These are phyloP conservation scores for Populus pruinosa DNA, from an alignment of 345 rosid genomes.

Conservation along the genomic window DNA sequence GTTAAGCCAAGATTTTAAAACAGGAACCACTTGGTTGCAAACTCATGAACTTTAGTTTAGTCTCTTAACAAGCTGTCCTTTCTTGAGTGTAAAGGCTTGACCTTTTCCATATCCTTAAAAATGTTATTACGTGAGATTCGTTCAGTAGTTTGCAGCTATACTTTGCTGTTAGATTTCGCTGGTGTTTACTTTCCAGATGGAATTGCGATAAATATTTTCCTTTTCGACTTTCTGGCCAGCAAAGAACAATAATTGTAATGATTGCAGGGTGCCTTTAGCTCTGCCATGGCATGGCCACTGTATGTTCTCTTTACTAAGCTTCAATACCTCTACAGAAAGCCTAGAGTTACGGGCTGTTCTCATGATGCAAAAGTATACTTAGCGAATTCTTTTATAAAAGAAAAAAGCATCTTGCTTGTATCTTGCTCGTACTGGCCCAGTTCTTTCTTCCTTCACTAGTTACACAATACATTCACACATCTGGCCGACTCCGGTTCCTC, in stretches of 20 bases:
- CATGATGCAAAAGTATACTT: not conserved
- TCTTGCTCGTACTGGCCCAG: not conserved
- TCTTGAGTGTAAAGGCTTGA: constrained; percentile 34
- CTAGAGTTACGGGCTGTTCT: not conserved
- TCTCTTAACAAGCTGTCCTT: constrained; percentile 27
- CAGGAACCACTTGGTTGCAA: constrained; percentile 16
- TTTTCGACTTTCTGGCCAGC: constrained; percentile 26
- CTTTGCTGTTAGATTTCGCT: constrained; percentile 13
- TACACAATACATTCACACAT: not conserved
- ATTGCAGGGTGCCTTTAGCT: constrained; percentile 25
- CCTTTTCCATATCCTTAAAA: not conserved
- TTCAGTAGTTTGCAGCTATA: not conserved
- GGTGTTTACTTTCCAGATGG: constrained; percentile 43
- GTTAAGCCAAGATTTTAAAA: constrained; percentile 2
- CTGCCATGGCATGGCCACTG: constrained; percentile 17
- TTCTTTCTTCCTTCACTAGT: not conserved
- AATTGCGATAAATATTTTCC: constrained; percentile 4
- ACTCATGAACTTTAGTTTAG: constrained; percentile 6
- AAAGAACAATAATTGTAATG: constrained; percentile 28
- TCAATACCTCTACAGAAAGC: not conserved
- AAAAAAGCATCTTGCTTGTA: not conserved
- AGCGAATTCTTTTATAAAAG: not conserved
- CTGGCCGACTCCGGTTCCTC: not conserved
- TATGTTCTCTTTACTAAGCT: constrained; percentile 8
- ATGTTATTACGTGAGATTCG: not conserved